Percentiles rank a stretch among this genome's conserved stretches.
These are phyloP conservation scores for Chlorella vulgaris DNA, from an alignment of 139 green algal species.

Conservation along the genomic window DNA sequence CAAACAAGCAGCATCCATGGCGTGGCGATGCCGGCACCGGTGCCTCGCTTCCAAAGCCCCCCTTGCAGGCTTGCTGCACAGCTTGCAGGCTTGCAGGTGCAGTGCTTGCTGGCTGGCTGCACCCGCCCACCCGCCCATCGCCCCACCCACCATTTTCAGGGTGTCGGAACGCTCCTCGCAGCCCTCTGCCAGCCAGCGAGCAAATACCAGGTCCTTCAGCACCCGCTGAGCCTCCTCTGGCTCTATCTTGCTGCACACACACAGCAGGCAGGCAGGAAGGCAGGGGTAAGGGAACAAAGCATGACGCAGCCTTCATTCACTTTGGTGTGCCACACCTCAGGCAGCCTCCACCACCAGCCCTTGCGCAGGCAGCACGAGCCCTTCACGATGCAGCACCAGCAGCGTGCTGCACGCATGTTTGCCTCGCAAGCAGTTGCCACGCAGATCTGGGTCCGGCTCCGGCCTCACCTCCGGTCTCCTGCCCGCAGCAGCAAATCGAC, in stretches of 20 bases:
- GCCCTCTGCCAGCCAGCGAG: constrained; percentile 53
- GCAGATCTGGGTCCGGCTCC: neutral
- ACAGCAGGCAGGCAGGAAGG: neutral
- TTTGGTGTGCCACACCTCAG: too few species aligned
- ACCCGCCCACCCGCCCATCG: neutral
- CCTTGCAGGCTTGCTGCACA: neutral
- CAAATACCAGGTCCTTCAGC: constrained; percentile 80
- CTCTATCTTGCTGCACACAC: constrained; percentile 50
- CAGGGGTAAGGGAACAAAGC: neutral
- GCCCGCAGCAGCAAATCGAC: constrained; percentile 59
- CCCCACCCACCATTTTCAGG: constrained; percentile 56
- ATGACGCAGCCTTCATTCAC: neutral
- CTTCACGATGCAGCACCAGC: too few species aligned
- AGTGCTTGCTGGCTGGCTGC: neutral
- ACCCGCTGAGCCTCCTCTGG: constrained; percentile 57
- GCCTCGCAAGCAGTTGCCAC: neutral
- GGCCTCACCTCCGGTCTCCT: constrained; percentile 51
- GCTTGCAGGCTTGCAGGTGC: too few species aligned
- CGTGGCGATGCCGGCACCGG: too few species aligned
- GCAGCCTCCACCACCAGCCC: too few species aligned
- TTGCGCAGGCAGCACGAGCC: too few species aligned
- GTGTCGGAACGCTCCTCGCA: constrained; percentile 79
- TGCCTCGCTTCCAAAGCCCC: too few species aligned
- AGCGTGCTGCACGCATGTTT: neutral
- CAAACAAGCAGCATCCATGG: too few species aligned